phyloP scores from a whole-genome alignment of 345 rosid species.

The Eucalyptus dawsonii region DNA sequence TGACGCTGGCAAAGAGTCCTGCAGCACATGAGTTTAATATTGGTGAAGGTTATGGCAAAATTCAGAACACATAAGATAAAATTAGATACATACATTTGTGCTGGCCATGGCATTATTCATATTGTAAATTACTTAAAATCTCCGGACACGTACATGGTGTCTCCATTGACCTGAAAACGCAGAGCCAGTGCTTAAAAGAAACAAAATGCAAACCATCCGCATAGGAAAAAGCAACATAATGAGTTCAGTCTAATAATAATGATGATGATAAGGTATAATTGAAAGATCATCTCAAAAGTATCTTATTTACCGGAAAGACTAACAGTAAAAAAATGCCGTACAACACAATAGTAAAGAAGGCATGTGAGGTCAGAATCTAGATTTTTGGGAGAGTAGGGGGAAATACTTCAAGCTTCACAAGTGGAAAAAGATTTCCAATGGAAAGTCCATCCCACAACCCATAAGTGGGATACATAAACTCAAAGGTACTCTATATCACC shows the following conservation, averaged over 20 bases:
- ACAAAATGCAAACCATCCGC: background rate
- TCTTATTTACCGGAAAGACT: background rate
- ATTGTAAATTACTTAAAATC: conserved; percentile 68
- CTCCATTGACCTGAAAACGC: conserved; percentile 72
- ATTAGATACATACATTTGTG: conserved; percentile 53
- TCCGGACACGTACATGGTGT: conserved; percentile 75
- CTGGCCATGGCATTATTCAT: conserved; percentile 61
- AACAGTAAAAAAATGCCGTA: background rate
- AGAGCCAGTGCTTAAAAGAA: background rate
- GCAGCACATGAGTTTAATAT: background rate
- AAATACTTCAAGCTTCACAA: background rate
- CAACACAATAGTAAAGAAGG: background rate
- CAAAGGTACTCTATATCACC: background rate
- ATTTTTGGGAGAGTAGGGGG: background rate
- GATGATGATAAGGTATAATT: background rate
- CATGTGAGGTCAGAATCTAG: background rate
- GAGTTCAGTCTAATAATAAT: background rate
- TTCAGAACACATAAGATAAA: background rate
- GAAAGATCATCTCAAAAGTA: background rate
- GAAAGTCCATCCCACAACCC: background rate
- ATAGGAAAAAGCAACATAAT: background rate
- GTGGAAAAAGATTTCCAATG: background rate
- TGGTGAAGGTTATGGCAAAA: background rate
- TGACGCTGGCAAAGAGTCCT: conserved; percentile 86
- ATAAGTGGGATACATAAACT: background rate